Evolutionary conservation across 106 monocot species (phyloP).

Genomic region (Triglochin maritima): DNA sequence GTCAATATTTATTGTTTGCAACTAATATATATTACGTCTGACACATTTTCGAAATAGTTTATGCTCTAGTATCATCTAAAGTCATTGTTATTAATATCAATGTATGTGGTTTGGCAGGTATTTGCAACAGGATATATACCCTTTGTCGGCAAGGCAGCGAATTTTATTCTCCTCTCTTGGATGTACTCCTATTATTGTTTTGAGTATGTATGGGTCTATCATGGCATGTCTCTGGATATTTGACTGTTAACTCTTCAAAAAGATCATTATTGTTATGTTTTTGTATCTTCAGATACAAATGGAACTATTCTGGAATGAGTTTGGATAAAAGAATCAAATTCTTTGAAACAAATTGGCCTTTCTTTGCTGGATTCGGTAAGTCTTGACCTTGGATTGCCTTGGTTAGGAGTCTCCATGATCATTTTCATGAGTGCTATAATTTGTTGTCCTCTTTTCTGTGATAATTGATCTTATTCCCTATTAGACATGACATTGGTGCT

Average conservation of each 20-base stretch:
- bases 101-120: constrained; percentile 36
- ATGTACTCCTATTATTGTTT: constrained; percentile 97
- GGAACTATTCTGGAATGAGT: constrained; percentile 73
- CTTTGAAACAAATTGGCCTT: constrained; percentile 97
- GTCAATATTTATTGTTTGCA: not conserved
- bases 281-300: constrained; percentile 68
- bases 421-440: not conserved
- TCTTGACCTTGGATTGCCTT: not conserved
- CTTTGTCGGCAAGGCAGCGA: constrained; percentile 60
- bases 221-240: not conserved
- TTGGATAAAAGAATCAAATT: constrained; percentile 75
- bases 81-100: too few species aligned
- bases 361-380: constrained; percentile 96
- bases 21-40: not conserved
- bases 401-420: too few species aligned
- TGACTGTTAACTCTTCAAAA: not conserved
- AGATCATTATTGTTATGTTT: not conserved
- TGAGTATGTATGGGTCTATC: constrained; percentile 47
- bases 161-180: constrained; percentile 90
- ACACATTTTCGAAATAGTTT: too few species aligned
- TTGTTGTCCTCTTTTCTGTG: not conserved
- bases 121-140: constrained; percentile 65
- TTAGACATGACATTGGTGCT: not conserved
- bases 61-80: too few species aligned
- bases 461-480: not conserved